A percentile compares a stretch with the other conserved stretches of the same genome.
Evolutionary conservation across 2,329 filamentous ascomycete species (phyloP).

Genomic region (Diaporthe sp.): DNA sequence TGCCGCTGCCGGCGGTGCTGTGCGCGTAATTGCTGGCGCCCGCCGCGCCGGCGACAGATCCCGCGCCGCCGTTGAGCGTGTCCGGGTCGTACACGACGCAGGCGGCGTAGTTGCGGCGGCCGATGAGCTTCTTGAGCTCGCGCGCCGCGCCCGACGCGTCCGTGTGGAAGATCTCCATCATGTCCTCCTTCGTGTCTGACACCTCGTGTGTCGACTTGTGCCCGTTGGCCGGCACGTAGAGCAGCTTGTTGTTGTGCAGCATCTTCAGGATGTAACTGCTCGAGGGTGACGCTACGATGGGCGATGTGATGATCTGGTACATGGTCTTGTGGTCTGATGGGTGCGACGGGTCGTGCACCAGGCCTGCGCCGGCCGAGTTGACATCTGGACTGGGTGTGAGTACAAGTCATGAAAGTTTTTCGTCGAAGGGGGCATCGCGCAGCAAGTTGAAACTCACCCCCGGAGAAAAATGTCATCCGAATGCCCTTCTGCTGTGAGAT

Average conservation of each 20-base stretch:
- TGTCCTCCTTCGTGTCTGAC: constrained; percentile 97
- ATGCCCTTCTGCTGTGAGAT: constrained; percentile 96
- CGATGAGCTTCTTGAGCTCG: constrained; percentile 94
- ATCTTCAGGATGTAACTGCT: constrained; percentile 89
- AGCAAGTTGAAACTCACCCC: constrained; percentile 63
- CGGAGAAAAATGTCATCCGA: constrained; percentile 96
- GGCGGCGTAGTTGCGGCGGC: constrained; percentile 89
- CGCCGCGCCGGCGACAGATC: constrained; percentile 37
- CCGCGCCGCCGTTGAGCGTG: constrained; percentile 59
- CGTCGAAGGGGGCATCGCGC: background rate
- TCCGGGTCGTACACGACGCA: constrained; percentile 96
- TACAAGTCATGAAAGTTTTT: background rate
- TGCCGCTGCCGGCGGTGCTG: constrained; percentile 40
- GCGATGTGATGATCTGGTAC: constrained; percentile 96
- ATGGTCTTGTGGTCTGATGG: constrained; percentile 98
- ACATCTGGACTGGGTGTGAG: constrained; percentile 66
- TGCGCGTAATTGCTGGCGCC: constrained; percentile 46
- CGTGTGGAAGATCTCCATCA: constrained; percentile 99
- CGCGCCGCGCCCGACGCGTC: constrained; percentile 86
- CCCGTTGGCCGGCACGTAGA: constrained; percentile 92
- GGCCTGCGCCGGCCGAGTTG: constrained; percentile 89
- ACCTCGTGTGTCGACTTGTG: constrained; percentile 78
- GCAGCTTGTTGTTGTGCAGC: constrained; percentile 92
- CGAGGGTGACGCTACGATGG: constrained; percentile 90
- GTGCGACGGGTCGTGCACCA: constrained; percentile 92